phyloP scores from a whole-genome alignment of 495 filamentous ascomycete genomes.

The Glarea lozoyensis region DNA sequence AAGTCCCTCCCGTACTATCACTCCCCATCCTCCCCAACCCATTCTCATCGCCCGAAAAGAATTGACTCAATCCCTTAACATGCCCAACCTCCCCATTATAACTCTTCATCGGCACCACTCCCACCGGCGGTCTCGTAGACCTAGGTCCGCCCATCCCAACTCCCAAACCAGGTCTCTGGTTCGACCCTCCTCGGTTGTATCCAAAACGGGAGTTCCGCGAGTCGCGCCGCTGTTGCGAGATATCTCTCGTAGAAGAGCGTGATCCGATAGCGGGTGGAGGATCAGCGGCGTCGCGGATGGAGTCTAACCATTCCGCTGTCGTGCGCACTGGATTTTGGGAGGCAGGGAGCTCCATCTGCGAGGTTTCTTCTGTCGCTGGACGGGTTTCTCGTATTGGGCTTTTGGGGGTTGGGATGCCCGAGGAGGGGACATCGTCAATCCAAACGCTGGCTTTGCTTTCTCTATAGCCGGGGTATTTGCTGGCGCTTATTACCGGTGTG shows the following conservation, averaged over 20 bases:
- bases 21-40: constrained; percentile 2
- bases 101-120: neutral
- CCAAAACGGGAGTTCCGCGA: no score
- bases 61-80: neutral
- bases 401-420: neutral
- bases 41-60: constrained; percentile 1
- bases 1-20: neutral
- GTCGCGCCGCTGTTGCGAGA: no score
- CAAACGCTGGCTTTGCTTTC: constrained; percentile 17
- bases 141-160: no score
- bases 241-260: no score
- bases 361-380: neutral
- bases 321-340: constrained; percentile 6
- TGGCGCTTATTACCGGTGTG: neutral
- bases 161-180: no score
- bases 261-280: neutral
- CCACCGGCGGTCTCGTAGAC: neutral
- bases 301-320: constrained; percentile 18
- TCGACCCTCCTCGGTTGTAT: no score
- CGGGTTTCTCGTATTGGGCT: neutral
- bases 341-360: constrained; percentile 9
- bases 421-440: constrained; percentile 17
- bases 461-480: constrained; percentile 1
- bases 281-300: neutral
- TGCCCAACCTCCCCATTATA: neutral